A percentile compares a stretch with the other conserved stretches of the same genome.
phyloP scores from a whole-genome alignment of 176 grass and related monocot species.

The Tillandsia fasciculata region DNA sequence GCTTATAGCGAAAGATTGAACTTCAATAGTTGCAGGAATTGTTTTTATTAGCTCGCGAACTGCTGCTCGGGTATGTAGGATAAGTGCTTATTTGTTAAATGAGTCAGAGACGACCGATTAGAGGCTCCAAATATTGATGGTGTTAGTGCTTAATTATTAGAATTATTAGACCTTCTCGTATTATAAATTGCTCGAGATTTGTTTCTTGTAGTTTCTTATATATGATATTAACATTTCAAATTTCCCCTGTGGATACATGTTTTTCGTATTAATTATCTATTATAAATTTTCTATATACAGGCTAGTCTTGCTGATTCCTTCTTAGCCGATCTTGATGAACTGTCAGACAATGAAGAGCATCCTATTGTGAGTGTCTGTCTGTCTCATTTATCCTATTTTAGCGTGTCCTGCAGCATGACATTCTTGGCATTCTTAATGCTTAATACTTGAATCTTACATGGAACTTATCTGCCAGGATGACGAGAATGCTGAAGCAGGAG shows the following conservation, averaged over 20 bases:
- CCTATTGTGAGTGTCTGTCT: slow-evolving; percentile 51
- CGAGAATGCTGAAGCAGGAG: slow-evolving; percentile 41
- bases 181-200: slow-evolving; percentile 1
- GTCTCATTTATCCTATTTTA: not conserved
- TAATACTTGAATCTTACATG: not conserved
- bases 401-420: not conserved
- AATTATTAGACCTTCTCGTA: slow-evolving; percentile 10
- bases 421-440: not conserved
- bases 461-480: slow-evolving; percentile 32
- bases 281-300: slow-evolving; percentile 25
- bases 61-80: no score
- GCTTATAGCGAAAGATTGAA: no score
- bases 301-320: slow-evolving; percentile 94
- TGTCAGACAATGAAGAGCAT: slow-evolving; percentile 70
- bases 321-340: slow-evolving; percentile 82
- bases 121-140: no score
- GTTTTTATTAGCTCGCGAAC: no score
- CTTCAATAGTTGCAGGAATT: no score
- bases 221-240: not conserved
- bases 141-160: not conserved
- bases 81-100: no score
- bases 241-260: not conserved
- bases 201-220: not conserved
- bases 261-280: not conserved
- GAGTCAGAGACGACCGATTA: no score